A percentile compares a stretch with the other conserved stretches of the same genome.
Evolutionary conservation across 2,329 filamentous ascomycete genomes (phyloP).

Genomic region (Cladophialophora bantiana): DNA sequence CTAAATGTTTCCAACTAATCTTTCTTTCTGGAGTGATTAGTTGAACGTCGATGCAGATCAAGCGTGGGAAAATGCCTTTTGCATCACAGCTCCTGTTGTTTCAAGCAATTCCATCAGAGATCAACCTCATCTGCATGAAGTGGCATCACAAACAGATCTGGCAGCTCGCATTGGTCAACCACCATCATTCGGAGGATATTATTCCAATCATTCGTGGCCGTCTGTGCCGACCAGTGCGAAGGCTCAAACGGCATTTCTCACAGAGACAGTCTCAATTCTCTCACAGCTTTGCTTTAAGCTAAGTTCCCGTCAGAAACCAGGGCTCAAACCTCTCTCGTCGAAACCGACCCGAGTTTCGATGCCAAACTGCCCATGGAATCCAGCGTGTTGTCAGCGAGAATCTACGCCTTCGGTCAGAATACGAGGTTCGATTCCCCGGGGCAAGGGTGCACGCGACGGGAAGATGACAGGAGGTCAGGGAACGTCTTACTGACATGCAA

Average conservation of each 20-base stretch:
- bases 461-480: constrained; percentile 19
- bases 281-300: constrained; percentile 16
- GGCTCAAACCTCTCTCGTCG: background rate
- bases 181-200: constrained; percentile 21
- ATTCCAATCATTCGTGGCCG: constrained; percentile 24
- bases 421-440: constrained; percentile 9
- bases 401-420: background rate
- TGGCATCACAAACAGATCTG: constrained; percentile 32
- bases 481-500: constrained; percentile 34
- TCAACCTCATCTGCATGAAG: constrained; percentile 23
- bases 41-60: constrained; percentile 11
- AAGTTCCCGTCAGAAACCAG: background rate
- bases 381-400: background rate
- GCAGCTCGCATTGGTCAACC: constrained; percentile 32
- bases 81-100: constrained; percentile 16
- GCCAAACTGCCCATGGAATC: constrained; percentile 5
- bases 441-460: constrained; percentile 21
- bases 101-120: constrained; percentile 11
- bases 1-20: background rate
- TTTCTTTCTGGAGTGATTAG: background rate
- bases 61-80: constrained; percentile 4
- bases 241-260: constrained; percentile 10
- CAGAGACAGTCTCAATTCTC: constrained; percentile 4
- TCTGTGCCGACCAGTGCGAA: constrained; percentile 25
- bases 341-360: background rate